Conservation (phyloP, 352 stramenopile genomes). For the Globisporangium splendens region DNA sequence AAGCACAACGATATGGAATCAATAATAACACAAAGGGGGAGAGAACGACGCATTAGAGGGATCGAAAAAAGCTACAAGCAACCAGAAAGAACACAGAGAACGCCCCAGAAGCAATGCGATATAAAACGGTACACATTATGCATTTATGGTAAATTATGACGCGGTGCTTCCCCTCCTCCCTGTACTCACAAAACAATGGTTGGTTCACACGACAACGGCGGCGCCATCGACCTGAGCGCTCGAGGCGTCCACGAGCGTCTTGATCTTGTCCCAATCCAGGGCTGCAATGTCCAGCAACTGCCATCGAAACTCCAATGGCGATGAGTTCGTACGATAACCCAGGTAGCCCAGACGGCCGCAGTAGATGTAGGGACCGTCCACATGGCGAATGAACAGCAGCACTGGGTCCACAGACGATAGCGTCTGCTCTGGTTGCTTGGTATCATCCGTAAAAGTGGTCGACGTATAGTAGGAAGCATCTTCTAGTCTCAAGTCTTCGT, state of each 20-base stretch:
- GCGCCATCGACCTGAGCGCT: conserved; percentile 9
- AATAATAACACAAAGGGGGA: background rate
- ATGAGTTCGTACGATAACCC: conserved; percentile 21
- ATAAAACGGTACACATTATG: background rate
- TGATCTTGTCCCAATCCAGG: conserved; percentile 24
- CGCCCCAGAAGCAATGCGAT: no score
- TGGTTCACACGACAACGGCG: conserved; percentile 4
- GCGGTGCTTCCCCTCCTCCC: background rate
- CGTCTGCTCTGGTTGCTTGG: background rate
- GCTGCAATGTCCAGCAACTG: conserved; percentile 46
- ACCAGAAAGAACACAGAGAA: background rate
- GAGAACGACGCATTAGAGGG: no score
- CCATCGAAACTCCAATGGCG: conserved; percentile 63
- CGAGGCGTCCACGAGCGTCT: conserved; percentile 20
- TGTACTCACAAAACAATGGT: no score
- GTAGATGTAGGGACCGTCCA: conserved; percentile 61
- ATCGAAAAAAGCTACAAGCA: conserved; percentile 1
- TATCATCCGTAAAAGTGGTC: background rate
- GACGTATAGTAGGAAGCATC: conserved; percentile 18
- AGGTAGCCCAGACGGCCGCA: conserved; percentile 56
- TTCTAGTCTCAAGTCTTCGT: conserved; percentile 28
- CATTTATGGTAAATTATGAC: conserved; percentile 1
- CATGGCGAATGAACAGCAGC: conserved; percentile 52
- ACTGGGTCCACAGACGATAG: conserved; percentile 16
- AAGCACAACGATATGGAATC: background rate